Evolutionary conservation across 139 green algal species (phyloP).

Genomic region (Marvania coccoides): DNA sequence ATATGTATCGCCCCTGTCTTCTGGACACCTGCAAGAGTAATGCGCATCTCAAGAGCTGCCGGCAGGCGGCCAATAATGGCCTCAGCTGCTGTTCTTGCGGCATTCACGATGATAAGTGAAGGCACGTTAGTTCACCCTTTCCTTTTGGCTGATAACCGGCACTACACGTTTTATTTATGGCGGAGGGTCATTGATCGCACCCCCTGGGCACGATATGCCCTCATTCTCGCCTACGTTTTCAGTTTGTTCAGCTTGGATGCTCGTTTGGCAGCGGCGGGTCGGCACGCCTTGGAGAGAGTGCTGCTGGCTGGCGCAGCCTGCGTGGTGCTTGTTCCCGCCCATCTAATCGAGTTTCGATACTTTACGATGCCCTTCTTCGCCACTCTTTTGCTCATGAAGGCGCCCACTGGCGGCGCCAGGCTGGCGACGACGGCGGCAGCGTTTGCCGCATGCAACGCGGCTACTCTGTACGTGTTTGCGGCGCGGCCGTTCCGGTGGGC

Average conservation of each 20-base stretch:
- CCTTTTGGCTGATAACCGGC: slow-evolving; percentile 89
- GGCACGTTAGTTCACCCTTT: slow-evolving; percentile 81
- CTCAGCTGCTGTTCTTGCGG: not conserved
- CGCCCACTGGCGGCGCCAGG: not conserved
- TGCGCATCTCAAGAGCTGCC: not conserved
- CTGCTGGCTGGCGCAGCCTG: slow-evolving; percentile 21
- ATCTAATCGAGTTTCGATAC: slow-evolving; percentile 86
- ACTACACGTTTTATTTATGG: slow-evolving; percentile 95
- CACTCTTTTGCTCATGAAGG: slow-evolving; percentile 43
- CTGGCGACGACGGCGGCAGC: not conserved
- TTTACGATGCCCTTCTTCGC: slow-evolving; percentile 65
- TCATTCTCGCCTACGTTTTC: slow-evolving; percentile 46
- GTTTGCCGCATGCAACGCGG: slow-evolving; percentile 41
- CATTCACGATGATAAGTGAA: not conserved
- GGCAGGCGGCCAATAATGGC: not conserved
- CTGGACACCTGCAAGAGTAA: not conserved
- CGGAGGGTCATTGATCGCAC: slow-evolving; percentile 33
- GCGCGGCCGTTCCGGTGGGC: slow-evolving; percentile 54
- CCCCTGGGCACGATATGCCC: slow-evolving; percentile 14
- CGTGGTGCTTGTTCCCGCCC: slow-evolving; percentile 63
- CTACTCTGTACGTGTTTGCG: slow-evolving; percentile 67
- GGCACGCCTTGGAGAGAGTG: not conserved
- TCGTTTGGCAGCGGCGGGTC: slow-evolving; percentile 27
- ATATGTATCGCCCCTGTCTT: slow-evolving; percentile 26
- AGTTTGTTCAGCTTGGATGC: slow-evolving; percentile 20